Percentiles rank a stretch among this genome's conserved stretches.
phyloP scores from a whole-genome alignment of 2,329 filamentous ascomycete species.

The Cylindrodendrum hubeiense region DNA sequence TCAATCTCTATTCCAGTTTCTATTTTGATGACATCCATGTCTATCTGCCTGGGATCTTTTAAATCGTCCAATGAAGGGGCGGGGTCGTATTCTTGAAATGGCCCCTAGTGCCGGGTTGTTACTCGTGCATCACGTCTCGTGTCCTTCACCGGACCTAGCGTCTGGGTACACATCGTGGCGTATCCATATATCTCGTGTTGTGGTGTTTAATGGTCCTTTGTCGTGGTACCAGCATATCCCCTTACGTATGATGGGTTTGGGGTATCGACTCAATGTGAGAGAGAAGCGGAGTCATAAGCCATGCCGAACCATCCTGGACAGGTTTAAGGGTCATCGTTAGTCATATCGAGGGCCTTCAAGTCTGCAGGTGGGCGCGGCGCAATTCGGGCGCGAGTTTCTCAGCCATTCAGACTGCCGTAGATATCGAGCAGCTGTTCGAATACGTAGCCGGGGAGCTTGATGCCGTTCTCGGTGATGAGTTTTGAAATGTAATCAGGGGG shows the following conservation, averaged over 20 bases:
- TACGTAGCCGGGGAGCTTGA: slow-evolving; percentile 77
- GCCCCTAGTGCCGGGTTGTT: neutral
- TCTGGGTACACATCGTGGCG: neutral
- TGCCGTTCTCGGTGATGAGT: slow-evolving; percentile 81
- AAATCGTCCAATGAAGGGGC: too few species aligned
- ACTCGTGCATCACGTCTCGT: neutral
- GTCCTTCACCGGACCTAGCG: neutral
- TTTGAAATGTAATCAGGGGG: slow-evolving; percentile 77
- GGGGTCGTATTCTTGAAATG: neutral
- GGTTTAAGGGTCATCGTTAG: neutral
- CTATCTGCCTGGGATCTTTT: neutral
- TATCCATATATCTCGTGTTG: neutral
- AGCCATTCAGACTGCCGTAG: slow-evolving; percentile 58
- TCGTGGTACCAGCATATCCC: neutral
- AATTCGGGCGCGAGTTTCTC: slow-evolving; percentile 28
- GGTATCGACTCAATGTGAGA: neutral
- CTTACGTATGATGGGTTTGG: neutral
- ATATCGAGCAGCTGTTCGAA: slow-evolving; percentile 79
- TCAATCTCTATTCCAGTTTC: neutral
- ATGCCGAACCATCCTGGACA: neutral
- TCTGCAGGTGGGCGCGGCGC: slow-evolving; percentile 27
- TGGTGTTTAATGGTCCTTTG: neutral
- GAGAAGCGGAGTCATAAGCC: neutral
- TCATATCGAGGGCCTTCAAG: neutral
- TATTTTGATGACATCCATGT: neutral